Evolutionary conservation across 768 basidiomycete species (phyloP).

Genomic region (Lactifluus subvellereus): DNA sequence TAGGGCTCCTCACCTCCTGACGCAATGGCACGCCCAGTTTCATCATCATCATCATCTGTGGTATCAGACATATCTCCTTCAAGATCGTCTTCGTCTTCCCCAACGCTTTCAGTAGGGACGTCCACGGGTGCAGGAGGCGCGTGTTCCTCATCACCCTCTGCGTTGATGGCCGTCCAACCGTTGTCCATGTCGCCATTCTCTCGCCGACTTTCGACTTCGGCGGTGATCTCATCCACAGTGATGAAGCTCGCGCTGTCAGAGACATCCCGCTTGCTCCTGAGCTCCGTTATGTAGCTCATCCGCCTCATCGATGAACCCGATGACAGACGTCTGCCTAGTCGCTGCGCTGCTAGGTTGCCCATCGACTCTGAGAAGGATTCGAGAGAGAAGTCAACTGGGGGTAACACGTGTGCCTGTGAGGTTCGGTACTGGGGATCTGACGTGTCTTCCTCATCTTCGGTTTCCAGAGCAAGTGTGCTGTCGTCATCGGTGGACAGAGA

Average conservation of each 20-base stretch:
- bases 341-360: slow-evolving; percentile 43
- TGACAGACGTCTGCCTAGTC: slow-evolving; percentile 35
- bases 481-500: slow-evolving; percentile 75
- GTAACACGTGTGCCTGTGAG: slow-evolving; percentile 54
- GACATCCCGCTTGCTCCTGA: slow-evolving; percentile 74
- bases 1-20: slow-evolving; percentile 45
- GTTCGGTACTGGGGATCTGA: slow-evolving; percentile 26
- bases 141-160: slow-evolving; percentile 39
- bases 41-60: slow-evolving; percentile 43
- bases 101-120: slow-evolving; percentile 39
- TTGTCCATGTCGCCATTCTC: slow-evolving; percentile 48
- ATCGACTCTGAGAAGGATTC: slow-evolving; percentile 80
- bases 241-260: slow-evolving; percentile 88
- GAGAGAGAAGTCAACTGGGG: slow-evolving; percentile 71
- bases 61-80: slow-evolving; percentile 37
- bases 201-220: slow-evolving; percentile 77
- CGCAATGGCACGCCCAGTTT: slow-evolving; percentile 47
- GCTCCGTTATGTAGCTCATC: slow-evolving; percentile 75
- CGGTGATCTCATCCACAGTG: slow-evolving; percentile 97
- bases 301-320: slow-evolving; percentile 48
- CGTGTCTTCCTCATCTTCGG: slow-evolving; percentile 39
- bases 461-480: slow-evolving; percentile 53
- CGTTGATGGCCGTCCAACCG: slow-evolving; percentile 71
- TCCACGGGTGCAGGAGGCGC: slow-evolving; percentile 28
- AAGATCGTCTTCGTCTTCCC: slow-evolving; percentile 41